Conservation (phyloP, 768 basidiomycete species). For the Pluteus cervinus region DNA sequence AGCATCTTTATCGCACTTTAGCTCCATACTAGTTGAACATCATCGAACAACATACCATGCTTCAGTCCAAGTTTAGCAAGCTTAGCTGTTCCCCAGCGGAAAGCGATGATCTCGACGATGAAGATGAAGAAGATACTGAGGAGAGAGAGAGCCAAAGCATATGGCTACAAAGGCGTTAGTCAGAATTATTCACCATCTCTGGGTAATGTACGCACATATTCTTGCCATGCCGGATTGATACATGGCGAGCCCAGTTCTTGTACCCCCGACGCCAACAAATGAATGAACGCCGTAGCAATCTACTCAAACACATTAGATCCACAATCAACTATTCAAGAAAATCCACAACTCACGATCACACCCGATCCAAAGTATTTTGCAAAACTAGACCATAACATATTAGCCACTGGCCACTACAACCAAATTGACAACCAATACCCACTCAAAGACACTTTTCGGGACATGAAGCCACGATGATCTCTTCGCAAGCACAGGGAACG, state of each 20-base stretch:
- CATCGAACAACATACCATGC: constrained; percentile 36
- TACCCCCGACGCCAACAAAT: constrained; percentile 72
- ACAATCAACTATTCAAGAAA: constrained; percentile 4
- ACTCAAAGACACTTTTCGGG: constrained; percentile 68
- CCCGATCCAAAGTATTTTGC: constrained; percentile 91
- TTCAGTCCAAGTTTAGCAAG: constrained; percentile 58
- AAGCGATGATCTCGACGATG: constrained; percentile 78
- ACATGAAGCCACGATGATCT: constrained; percentile 46
- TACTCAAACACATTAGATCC: constrained; percentile 18
- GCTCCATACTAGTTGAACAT: background rate
- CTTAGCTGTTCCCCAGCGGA: constrained; percentile 77
- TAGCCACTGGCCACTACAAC: background rate
- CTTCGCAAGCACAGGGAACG: constrained; percentile 65
- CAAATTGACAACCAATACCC: constrained; percentile 20
- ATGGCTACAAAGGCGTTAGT: constrained; percentile 49
- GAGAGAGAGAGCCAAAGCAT: constrained; percentile 76
- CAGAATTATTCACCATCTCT: too few relatives aligned
- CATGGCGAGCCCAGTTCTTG: constrained; percentile 68
- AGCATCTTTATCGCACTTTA: constrained; percentile 35
- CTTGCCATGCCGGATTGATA: constrained; percentile 60
- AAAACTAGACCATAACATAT: too few relatives aligned
- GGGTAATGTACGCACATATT: constrained; percentile 52
- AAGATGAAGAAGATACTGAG: constrained; percentile 80
- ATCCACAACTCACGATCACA: constrained; percentile 55
- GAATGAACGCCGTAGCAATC: constrained; percentile 90